Conservation (phyloP, 768 basidiomycete genomes). For the Podaxis sp. region DNA sequence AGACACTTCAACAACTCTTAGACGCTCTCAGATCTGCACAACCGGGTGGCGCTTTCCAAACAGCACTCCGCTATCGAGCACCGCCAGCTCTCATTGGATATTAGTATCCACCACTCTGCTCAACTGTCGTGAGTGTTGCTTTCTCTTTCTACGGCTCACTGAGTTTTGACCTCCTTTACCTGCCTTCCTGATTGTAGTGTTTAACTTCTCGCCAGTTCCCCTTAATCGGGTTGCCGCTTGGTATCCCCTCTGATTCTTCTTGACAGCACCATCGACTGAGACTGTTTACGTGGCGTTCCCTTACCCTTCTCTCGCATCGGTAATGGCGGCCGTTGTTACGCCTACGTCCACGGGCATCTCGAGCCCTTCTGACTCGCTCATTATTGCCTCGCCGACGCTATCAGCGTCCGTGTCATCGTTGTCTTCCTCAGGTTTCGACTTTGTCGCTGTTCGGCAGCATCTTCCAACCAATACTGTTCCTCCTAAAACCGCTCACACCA, state of each 20-base stretch:
- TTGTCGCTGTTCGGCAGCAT: slow-evolving; percentile 21
- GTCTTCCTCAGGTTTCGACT: slow-evolving; percentile 31
- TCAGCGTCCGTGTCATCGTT: slow-evolving; percentile 29
- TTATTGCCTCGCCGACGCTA: slow-evolving; percentile 21
- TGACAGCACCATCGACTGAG: background rate
- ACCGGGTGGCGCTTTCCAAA: background rate
- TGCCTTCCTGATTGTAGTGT: background rate
- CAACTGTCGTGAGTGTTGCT: background rate
- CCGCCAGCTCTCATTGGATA: background rate
- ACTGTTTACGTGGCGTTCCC: background rate
- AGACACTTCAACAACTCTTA: background rate
- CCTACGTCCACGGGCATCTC: background rate
- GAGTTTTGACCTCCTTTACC: background rate
- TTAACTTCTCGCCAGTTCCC: background rate
- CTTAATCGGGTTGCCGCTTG: too few species aligned
- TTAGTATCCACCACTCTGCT: background rate
- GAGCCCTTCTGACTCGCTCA: slow-evolving; percentile 17
- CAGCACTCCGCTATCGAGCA: background rate
- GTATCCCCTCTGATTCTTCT: background rate
- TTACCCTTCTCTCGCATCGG: slow-evolving; percentile 9
- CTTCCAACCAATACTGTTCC: background rate
- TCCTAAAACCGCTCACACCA: background rate
- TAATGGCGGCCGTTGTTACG: slow-evolving; percentile 13
- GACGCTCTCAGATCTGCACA: background rate
- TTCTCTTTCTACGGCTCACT: background rate